Conservation (phyloP, 1,284 basidiomycete species). For the Golubevia pallescens region DNA sequence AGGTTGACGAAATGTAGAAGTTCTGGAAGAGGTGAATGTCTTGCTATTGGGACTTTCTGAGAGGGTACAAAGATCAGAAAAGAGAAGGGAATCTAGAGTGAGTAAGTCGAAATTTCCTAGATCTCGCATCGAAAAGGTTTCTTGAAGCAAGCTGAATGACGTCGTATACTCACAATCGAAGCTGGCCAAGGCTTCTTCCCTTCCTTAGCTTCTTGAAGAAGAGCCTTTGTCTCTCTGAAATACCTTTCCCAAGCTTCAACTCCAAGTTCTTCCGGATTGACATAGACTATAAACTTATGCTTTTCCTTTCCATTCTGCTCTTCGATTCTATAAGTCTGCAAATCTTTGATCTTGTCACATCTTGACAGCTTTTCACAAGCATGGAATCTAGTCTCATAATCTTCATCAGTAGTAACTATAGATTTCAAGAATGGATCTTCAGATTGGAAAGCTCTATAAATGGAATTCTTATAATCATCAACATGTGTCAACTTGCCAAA, state of each 20-base stretch:
- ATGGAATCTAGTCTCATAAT: conserved; percentile 79
- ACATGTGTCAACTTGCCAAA: conserved; percentile 73
- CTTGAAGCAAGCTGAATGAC: too few relatives aligned
- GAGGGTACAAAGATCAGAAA: too few relatives aligned
- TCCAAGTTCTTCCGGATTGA: conserved; percentile 77
- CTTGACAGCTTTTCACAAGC: conserved; percentile 83
- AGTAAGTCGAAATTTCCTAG: too few relatives aligned
- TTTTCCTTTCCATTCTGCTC: not conserved
- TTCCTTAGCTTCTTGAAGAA: conserved; percentile 58
- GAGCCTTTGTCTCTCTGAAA: conserved; percentile 67
- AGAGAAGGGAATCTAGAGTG: conserved; percentile 32
- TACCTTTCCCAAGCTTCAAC: conserved; percentile 73
- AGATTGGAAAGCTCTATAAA: conserved; percentile 70
- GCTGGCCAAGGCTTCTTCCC: conserved; percentile 25
- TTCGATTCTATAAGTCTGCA: too few relatives aligned
- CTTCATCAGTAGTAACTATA: conserved; percentile 73
- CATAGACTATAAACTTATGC: conserved; percentile 68
- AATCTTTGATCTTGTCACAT: conserved; percentile 69
- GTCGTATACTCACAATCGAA: too few relatives aligned
- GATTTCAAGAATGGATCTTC: conserved; percentile 72
- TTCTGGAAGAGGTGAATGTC: conserved; percentile 85
- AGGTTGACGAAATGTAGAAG: conserved; percentile 77
- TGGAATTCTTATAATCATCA: conserved; percentile 80
- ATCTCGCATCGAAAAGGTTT: not conserved
- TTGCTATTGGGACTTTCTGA: conserved; percentile 79